These are phyloP conservation scores for Ballota nigra DNA, from an alignment of 257 asterid genomes.

Conservation along the genomic window DNA sequence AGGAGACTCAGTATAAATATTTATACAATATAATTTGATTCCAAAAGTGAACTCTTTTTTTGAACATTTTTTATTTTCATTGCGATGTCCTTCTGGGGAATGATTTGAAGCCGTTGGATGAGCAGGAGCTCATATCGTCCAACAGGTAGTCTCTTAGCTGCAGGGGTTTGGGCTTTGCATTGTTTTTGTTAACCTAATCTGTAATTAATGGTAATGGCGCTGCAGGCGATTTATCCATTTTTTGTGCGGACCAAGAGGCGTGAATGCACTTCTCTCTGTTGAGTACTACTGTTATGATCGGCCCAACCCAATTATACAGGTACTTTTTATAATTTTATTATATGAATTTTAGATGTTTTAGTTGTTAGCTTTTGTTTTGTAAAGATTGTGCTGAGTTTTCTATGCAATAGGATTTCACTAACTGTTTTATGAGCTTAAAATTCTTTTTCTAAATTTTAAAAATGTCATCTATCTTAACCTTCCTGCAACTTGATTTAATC, in stretches of 20 bases:
- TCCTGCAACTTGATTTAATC: neutral
- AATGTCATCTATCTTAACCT: neutral
- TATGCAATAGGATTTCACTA: too few relatives aligned
- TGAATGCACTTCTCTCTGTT: constrained; percentile 54
- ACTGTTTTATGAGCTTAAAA: too few relatives aligned
- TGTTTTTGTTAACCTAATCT: constrained; percentile 1
- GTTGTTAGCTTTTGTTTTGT: neutral
- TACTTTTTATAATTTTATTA: neutral
- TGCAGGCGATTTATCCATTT: constrained; percentile 69
- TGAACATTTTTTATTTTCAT: too few relatives aligned
- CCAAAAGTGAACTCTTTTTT: too few relatives aligned
- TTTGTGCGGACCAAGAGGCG: constrained; percentile 68
- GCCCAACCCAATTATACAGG: constrained; percentile 91
- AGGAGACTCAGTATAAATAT: too few relatives aligned
- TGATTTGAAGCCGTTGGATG: too few relatives aligned
- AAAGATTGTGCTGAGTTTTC: neutral
- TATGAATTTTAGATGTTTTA: neutral
- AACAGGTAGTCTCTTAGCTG: too few relatives aligned
- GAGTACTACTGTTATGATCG: constrained; percentile 90
- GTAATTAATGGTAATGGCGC: constrained; percentile 18
- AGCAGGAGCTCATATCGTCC: too few relatives aligned
- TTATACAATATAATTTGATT: too few relatives aligned
- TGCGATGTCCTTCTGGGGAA: too few relatives aligned
- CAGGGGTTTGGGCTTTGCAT: too few relatives aligned
- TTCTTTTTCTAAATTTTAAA: too few relatives aligned